A percentile compares a stretch with the other conserved stretches of the same genome.
These are phyloP conservation scores for Zymoseptoria crescenta DNA, from an alignment of 2,329 filamentous ascomycete genomes.

Conservation along the genomic window DNA sequence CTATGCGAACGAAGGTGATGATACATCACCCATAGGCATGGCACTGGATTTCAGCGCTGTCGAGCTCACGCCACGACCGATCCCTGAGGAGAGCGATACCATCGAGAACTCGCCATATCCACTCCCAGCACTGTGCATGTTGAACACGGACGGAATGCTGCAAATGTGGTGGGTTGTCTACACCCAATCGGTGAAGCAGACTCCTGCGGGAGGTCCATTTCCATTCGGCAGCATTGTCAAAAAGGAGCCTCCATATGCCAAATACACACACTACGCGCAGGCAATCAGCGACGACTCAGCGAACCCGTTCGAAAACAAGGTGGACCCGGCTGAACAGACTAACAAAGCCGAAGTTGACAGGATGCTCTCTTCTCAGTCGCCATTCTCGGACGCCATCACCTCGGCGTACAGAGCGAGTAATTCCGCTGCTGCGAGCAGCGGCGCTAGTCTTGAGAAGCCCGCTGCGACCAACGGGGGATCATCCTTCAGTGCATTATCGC, in stretches of 20 bases:
- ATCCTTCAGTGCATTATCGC: neutral
- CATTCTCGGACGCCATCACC: neutral
- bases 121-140: slow-evolving; percentile 71
- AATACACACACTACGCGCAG: neutral
- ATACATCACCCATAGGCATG: slow-evolving; percentile 72
- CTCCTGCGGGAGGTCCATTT: slow-evolving; percentile 40
- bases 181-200: slow-evolving; percentile 70
- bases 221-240: slow-evolving; percentile 3
- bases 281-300: neutral
- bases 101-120: slow-evolving; percentile 72
- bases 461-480: neutral
- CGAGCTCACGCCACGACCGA: slow-evolving; percentile 17
- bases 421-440: no score
- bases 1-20: slow-evolving; percentile 57
- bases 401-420: neutral
- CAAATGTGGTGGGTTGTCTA: slow-evolving; percentile 90
- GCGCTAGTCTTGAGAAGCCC: neutral
- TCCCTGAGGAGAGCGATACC: slow-evolving; percentile 51
- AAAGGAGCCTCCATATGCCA: neutral
- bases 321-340: neutral
- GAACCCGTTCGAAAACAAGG: neutral
- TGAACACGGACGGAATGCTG: slow-evolving; percentile 84
- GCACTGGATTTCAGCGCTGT: slow-evolving; percentile 59
- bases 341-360: neutral
- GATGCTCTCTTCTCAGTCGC: neutral